These are phyloP conservation scores for Quercus agrifolia DNA, from an alignment of 306 rosid genomes.

Conservation along the genomic window DNA sequence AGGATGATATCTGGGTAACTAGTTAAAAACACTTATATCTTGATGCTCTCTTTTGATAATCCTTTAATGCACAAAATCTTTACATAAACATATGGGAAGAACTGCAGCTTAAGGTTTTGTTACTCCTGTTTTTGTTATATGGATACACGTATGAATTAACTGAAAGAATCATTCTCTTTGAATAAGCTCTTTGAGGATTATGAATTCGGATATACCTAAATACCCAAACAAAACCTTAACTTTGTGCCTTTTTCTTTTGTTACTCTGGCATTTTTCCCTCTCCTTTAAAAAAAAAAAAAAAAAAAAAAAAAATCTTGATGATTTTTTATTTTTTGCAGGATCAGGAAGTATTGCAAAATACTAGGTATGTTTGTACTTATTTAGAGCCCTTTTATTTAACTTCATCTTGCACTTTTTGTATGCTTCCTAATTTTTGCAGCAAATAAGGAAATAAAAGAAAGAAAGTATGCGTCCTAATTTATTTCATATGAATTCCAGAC, in stretches of 20 bases:
- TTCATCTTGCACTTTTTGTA: conserved; percentile 14
- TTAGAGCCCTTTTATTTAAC: conserved; percentile 10
- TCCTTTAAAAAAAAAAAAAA: not conserved
- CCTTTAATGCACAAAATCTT: not conserved
- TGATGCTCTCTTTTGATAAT: not conserved
- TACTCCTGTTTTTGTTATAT: not conserved
- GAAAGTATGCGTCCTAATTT: conserved; percentile 24
- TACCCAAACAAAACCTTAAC: not conserved
- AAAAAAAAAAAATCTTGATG: conserved; percentile 21
- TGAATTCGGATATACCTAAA: not conserved
- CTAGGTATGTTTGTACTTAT: conserved; percentile 58
- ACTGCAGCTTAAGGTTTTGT: not conserved
- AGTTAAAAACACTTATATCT: not conserved
- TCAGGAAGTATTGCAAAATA: conserved; percentile 63
- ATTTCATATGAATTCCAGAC: conserved; percentile 51
- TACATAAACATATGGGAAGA: not conserved
- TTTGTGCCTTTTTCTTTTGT: not conserved
- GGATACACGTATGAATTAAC: not conserved
- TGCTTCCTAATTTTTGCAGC: conserved; percentile 21
- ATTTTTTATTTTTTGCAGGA: conserved; percentile 58
- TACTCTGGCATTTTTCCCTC: not conserved
- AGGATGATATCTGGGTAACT: not conserved
- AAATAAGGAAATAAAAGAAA: too few relatives aligned
- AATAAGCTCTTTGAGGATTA: not conserved
- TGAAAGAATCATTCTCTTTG: not conserved